phyloP scores from a whole-genome alignment of 1,284 basidiomycete species.

The Cutaneotrichosporon cutaneum region DNA sequence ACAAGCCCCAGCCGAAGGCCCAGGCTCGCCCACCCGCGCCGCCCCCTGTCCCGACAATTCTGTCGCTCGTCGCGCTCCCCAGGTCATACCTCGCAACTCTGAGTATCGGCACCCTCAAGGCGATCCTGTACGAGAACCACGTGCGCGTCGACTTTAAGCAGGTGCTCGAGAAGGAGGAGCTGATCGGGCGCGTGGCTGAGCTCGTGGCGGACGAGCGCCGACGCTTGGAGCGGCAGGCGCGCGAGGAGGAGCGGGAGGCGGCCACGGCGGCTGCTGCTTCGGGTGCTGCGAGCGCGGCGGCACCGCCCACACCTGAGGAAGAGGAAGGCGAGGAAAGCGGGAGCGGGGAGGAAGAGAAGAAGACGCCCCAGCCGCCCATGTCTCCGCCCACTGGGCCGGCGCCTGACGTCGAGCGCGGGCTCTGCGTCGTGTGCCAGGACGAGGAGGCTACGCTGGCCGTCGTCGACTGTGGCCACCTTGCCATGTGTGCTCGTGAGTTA shows the following conservation, averaged over 20 bases:
- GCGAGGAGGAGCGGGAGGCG: constrained; percentile 49
- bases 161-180: constrained; percentile 59
- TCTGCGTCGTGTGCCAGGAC: constrained; percentile 86
- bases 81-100: constrained; percentile 61
- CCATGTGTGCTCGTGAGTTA: constrained; percentile 64
- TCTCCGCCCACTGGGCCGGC: constrained; percentile 45
- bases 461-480: constrained; percentile 86
- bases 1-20: constrained; percentile 19
- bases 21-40: constrained; percentile 17
- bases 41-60: constrained; percentile 58
- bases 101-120: constrained; percentile 67
- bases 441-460: constrained; percentile 86
- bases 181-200: constrained; percentile 66
- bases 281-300: neutral
- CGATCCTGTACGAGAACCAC: constrained; percentile 64
- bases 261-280: constrained; percentile 6
- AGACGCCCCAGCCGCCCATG: neutral
- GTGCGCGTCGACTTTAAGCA: constrained; percentile 54
- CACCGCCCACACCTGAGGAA: constrained; percentile 6
- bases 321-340: constrained; percentile 21
- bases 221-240: constrained; percentile 50
- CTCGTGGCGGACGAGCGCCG: constrained; percentile 65
- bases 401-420: constrained; percentile 63
- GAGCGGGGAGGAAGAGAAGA: neutral
- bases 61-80: constrained; percentile 65